Evolutionary conservation across 2,329 filamentous ascomycete genomes (phyloP).

Genomic region (Cytospora mali): DNA sequence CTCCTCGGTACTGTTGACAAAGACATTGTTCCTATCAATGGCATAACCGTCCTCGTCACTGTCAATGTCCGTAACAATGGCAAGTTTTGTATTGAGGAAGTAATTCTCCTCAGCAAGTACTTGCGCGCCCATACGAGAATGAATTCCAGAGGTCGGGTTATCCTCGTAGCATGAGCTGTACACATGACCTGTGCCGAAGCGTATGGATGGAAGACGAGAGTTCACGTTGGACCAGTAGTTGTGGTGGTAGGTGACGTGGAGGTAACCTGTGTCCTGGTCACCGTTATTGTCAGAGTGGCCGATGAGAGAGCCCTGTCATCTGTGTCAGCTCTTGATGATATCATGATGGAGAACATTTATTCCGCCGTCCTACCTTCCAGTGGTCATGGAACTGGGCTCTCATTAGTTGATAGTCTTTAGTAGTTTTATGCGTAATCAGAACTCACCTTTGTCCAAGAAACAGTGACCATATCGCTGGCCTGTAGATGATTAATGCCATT

Average conservation of each 20-base stretch:
- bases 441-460: slow-evolving; percentile 37
- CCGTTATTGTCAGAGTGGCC: slow-evolving; percentile 62
- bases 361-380: slow-evolving; percentile 51
- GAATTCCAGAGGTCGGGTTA: slow-evolving; percentile 51
- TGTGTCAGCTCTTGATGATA: not conserved
- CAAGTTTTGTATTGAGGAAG: slow-evolving; percentile 48
- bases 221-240: slow-evolving; percentile 51
- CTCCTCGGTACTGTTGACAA: slow-evolving; percentile 39
- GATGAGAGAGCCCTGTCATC: slow-evolving; percentile 47
- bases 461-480: slow-evolving; percentile 14
- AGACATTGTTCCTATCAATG: slow-evolving; percentile 48
- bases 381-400: slow-evolving; percentile 45
- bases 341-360: not conserved
- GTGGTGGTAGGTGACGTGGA: slow-evolving; percentile 54
- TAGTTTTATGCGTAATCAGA: not conserved
- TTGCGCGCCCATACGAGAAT: slow-evolving; percentile 55
- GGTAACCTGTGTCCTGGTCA: slow-evolving; percentile 42
- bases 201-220: slow-evolving; percentile 50
- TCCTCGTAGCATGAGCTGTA: slow-evolving; percentile 52
- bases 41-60: slow-evolving; percentile 49
- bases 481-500: not conserved
- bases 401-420: not conserved
- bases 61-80: slow-evolving; percentile 46
- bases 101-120: slow-evolving; percentile 55
- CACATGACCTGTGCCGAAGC: slow-evolving; percentile 52